These are phyloP conservation scores for Dovyalis caffra DNA, from an alignment of 345 rosid genomes.

Conservation along the genomic window DNA sequence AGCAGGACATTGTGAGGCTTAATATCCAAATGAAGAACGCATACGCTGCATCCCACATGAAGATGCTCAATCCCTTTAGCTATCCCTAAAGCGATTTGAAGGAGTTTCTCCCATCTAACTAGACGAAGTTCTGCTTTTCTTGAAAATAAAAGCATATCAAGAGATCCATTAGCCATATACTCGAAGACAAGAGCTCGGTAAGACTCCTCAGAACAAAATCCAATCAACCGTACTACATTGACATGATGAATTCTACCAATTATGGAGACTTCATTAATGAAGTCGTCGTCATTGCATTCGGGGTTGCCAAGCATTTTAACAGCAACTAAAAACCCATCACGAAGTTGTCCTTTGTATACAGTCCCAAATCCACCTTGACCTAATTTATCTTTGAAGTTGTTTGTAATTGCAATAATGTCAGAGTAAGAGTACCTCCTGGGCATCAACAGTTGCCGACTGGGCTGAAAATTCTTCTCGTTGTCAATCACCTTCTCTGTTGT, in stretches of 20 bases:
- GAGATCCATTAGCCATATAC: constrained; percentile 28
- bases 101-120: constrained; percentile 27
- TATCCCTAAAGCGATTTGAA: constrained; percentile 23
- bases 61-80: constrained; percentile 33
- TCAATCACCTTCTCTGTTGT: constrained; percentile 7
- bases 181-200: constrained; percentile 16
- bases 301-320: constrained; percentile 24
- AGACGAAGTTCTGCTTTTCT: constrained; percentile 7
- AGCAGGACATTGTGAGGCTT: constrained; percentile 36
- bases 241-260: constrained; percentile 23
- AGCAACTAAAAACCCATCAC: constrained; percentile 23
- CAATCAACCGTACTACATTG: constrained; percentile 22
- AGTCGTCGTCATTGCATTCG: constrained; percentile 13
- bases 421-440: constrained; percentile 23
- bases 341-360: constrained; percentile 29
- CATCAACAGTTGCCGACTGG: background rate
- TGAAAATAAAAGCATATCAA: constrained; percentile 18
- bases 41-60: constrained; percentile 24
- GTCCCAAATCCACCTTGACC: constrained; percentile 32
- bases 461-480: background rate
- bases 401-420: constrained; percentile 21
- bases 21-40: constrained; percentile 36
- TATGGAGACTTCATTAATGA: constrained; percentile 17
- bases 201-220: constrained; percentile 31
- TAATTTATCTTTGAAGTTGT: constrained; percentile 21